These are phyloP conservation scores for Podaxis rugospora DNA, from an alignment of 768 basidiomycete genomes.

Conservation along the genomic window DNA sequence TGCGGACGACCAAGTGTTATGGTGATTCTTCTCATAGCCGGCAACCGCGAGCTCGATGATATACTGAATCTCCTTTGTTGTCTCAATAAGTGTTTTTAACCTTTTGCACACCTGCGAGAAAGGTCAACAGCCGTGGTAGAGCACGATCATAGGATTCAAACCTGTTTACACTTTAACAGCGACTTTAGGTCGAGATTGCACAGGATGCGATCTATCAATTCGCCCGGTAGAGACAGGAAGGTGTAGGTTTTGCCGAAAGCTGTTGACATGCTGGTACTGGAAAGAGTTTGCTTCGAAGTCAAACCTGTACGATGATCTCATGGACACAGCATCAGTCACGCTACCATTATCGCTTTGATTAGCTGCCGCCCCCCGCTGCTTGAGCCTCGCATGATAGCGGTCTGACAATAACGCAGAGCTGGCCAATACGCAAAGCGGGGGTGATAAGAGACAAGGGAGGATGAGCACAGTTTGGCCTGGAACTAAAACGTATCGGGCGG, in stretches of 20 bases:
- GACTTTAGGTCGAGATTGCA: constrained; percentile 15
- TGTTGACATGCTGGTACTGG: constrained; percentile 8
- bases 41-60: constrained; percentile 40
- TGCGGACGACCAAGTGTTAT: constrained; percentile 20
- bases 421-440: background rate
- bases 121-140: background rate
- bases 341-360: background rate
- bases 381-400: background rate
- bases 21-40: constrained; percentile 36
- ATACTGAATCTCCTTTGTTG: constrained; percentile 33
- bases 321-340: background rate
- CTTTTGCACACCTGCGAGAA: constrained; percentile 26
- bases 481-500: background rate
- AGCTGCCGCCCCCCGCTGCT: background rate
- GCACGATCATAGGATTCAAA: constrained; percentile 2
- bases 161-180: constrained; percentile 24
- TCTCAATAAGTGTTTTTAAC: constrained; percentile 22
- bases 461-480: background rate
- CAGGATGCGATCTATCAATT: constrained; percentile 14
- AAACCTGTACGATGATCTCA: background rate
- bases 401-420: background rate
- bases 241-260: background rate
- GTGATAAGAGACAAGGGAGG: background rate
- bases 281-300: background rate
- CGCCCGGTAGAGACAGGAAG: constrained; percentile 14